phyloP scores from a whole-genome alignment of 1,139 yeast species.

The Nakaseomyces nivariensis region DNA sequence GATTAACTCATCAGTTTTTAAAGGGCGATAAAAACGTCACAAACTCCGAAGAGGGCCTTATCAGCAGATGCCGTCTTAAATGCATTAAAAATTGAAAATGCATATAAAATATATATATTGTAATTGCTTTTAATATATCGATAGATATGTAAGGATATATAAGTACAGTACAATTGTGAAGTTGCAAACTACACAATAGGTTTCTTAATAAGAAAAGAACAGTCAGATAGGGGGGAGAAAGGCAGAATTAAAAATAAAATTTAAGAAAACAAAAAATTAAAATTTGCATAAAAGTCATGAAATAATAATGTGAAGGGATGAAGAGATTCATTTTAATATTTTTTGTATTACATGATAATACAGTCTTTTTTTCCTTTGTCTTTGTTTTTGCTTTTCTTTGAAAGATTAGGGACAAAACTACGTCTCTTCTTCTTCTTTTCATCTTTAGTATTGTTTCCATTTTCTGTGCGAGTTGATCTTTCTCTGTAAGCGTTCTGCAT shows the following conservation, averaged over 20 bases:
- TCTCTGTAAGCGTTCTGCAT: conserved; percentile 8
- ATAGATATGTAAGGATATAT: not conserved
- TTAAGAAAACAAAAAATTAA: not conserved
- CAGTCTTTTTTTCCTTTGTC: conserved; percentile 18
- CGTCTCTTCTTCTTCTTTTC: conserved; percentile 2
- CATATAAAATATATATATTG: not conserved
- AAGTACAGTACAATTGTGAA: no score
- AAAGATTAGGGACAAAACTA: not conserved
- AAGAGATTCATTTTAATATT: no score
- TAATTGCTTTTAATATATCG: no score
- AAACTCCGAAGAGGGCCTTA: not conserved
- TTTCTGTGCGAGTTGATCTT: conserved; percentile 1
- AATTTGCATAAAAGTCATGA: not conserved
- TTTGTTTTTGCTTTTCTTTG: conserved; percentile 6
- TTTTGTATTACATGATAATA: conserved; percentile 13
- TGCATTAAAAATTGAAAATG: not conserved
- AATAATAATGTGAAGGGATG: no score
- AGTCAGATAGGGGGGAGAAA: no score
- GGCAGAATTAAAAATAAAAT: no score
- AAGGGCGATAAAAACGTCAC: not conserved
- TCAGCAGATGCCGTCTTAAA: not conserved
- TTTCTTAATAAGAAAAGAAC: no score
- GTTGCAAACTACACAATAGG: no score
- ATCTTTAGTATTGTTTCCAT: not conserved
- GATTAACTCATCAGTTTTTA: no score